Evolutionary conservation across 176 grass and related monocot species (phyloP).

Genomic region (Calamus simplicifolius): DNA sequence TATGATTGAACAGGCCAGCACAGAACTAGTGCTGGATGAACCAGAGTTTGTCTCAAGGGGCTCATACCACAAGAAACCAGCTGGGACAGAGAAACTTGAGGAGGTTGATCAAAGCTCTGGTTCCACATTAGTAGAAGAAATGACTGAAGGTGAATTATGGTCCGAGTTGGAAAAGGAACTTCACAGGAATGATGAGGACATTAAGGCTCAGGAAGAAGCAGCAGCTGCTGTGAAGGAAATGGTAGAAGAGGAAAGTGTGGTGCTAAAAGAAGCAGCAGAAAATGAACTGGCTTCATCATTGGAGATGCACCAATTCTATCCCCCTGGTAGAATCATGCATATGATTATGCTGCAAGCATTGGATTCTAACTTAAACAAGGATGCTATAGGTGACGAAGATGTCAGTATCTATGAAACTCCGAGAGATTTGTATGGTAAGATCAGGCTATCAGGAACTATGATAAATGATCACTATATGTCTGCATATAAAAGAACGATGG

Average conservation of each 20-base stretch:
- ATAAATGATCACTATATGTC: conserved; percentile 94
- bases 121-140: conserved; percentile 2
- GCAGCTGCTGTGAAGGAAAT: conserved; percentile 5
- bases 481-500: conserved; percentile 68
- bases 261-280: conserved; percentile 20
- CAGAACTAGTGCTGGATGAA: neutral
- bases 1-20: neutral
- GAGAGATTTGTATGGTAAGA: conserved; percentile 70
- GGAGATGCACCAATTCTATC: conserved; percentile 52
- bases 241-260: neutral
- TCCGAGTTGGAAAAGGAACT: conserved; percentile 17
- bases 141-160: conserved; percentile 19
- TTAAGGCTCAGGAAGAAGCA: neutral
- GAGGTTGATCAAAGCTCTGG: neutral
- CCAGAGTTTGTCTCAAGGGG: neutral
- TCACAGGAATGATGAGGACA: conserved; percentile 14
- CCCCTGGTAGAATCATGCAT: conserved; percentile 88
- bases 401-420: conserved; percentile 67
- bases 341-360: conserved; percentile 56
- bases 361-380: conserved; percentile 21
- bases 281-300: conserved; percentile 5
- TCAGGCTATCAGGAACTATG: conserved; percentile 71
- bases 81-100: neutral
- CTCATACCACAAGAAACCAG: neutral
- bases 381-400: conserved; percentile 32